Conservation (phyloP, 2,329 filamentous ascomycete species). For the Aaosphaeria pasadenensis region DNA sequence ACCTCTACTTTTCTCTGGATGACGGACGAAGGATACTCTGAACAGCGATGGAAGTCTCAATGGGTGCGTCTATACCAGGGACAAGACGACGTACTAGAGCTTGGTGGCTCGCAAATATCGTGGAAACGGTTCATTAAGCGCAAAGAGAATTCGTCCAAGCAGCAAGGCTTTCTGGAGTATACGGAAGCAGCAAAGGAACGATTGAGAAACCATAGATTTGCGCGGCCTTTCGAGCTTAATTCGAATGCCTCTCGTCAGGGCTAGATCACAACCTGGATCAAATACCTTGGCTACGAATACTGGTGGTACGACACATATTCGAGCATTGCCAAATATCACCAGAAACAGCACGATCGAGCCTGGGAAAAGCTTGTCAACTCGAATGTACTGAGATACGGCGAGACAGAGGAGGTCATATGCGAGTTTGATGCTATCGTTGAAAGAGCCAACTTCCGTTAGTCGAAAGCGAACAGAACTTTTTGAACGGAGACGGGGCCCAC, state of each 20-base stretch:
- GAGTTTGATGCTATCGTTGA: neutral
- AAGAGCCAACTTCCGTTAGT: no score
- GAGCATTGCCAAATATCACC: slow-evolving; percentile 8
- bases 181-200: slow-evolving; percentile 19
- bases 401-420: slow-evolving; percentile 20
- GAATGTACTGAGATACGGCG: slow-evolving; percentile 21
- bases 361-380: slow-evolving; percentile 35
- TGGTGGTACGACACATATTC: slow-evolving; percentile 19
- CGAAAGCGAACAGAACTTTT: no score
- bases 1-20: neutral
- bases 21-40: neutral
- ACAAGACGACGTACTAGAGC: neutral
- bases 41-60: neutral
- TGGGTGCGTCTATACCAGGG: neutral
- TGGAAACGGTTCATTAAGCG: slow-evolving; percentile 1
- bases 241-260: slow-evolving; percentile 28
- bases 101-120: neutral
- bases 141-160: slow-evolving; percentile 6
- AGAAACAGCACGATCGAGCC: slow-evolving; percentile 20
- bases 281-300: slow-evolving; percentile 35
- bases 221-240: slow-evolving; percentile 25
- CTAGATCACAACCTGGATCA: slow-evolving; percentile 39
- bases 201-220: slow-evolving; percentile 27
- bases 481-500: no score
- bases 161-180: slow-evolving; percentile 23